Conservation (phyloP, 352 stramenopile genomes). For the Phytophthora pini region DNA sequence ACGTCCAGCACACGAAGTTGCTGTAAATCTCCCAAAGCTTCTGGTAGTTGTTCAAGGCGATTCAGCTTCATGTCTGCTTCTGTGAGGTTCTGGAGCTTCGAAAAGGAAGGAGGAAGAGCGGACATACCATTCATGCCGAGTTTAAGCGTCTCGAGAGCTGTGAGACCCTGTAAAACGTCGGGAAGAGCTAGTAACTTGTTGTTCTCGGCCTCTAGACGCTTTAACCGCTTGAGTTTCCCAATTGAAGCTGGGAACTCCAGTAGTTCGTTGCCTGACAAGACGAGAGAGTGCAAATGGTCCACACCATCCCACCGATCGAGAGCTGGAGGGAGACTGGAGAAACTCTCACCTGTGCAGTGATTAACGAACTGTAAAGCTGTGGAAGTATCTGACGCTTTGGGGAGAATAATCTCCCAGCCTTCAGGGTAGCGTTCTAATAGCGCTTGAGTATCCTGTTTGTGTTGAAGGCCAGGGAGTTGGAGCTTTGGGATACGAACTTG, state of each 20-base stretch:
- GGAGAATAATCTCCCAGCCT: slow-evolving; percentile 59
- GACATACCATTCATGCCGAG: slow-evolving; percentile 69
- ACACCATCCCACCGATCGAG: slow-evolving; percentile 64
- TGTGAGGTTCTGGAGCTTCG: slow-evolving; percentile 52
- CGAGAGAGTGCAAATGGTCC: slow-evolving; percentile 47
- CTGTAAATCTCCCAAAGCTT: slow-evolving; percentile 50
- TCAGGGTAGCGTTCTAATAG: slow-evolving; percentile 40
- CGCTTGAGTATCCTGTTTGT: slow-evolving; percentile 7
- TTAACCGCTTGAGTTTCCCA: slow-evolving; percentile 59
- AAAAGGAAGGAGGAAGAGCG: slow-evolving; percentile 60
- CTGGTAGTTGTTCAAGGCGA: slow-evolving; percentile 53
- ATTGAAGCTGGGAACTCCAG: slow-evolving; percentile 68
- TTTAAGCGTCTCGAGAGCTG: slow-evolving; percentile 50
- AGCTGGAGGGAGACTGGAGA: slow-evolving; percentile 42
- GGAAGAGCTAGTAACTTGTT: slow-evolving; percentile 70
- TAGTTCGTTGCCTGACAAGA: slow-evolving; percentile 69
- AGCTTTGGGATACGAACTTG: slow-evolving; percentile 54
- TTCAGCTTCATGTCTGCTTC: slow-evolving; percentile 83
- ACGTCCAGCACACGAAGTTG: slow-evolving; percentile 55
- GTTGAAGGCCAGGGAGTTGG: slow-evolving; percentile 29
- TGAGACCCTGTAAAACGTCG: slow-evolving; percentile 57
- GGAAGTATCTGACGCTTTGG: slow-evolving; percentile 29
- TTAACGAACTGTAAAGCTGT: slow-evolving; percentile 60
- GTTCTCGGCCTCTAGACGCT: slow-evolving; percentile 71
- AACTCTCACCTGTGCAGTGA: slow-evolving; percentile 46